Percentiles rank a stretch among this genome's conserved stretches.
Evolutionary conservation across 2,329 filamentous ascomycete genomes (phyloP).

Genomic region (Trichoderma sp.): DNA sequence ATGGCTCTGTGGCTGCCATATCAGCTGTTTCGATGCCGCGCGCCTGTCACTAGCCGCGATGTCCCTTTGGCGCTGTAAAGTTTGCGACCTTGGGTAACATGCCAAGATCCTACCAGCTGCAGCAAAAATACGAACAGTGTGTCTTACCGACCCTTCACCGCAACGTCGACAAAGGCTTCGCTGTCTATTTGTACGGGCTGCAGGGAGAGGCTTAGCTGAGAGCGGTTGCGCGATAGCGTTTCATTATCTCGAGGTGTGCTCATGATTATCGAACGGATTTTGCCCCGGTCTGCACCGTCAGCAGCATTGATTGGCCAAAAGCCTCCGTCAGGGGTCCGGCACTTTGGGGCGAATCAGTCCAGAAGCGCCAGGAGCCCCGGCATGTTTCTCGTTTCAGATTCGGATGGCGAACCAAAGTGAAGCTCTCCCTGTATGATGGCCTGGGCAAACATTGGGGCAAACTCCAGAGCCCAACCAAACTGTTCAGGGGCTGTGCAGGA

Average conservation of each 20-base stretch:
- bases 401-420: conserved; percentile 16
- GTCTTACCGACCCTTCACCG: conserved; percentile 4
- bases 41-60: not conserved
- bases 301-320: conserved; percentile 12
- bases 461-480: not conserved
- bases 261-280: not conserved
- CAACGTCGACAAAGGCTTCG: not conserved
- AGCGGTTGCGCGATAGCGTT: not conserved
- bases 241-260: not conserved
- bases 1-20: not conserved
- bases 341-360: not conserved
- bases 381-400: conserved; percentile 18
- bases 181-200: not conserved
- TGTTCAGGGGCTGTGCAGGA: conserved; percentile 1
- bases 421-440: conserved; percentile 12
- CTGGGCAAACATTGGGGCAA: conserved; percentile 16
- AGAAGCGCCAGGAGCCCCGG: conserved; percentile 15
- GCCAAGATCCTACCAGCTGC: not conserved
- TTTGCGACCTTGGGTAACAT: not conserved
- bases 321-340: not conserved
- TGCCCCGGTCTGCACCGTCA: not conserved
- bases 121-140: not conserved
- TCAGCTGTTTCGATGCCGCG: conserved; percentile 9
- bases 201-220: not conserved
- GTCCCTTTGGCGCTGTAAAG: not conserved